Percentiles rank a stretch among this genome's conserved stretches.
Conservation (phyloP, 2,329 filamentous ascomycete species). For the Aureobasidium sp. region DNA sequence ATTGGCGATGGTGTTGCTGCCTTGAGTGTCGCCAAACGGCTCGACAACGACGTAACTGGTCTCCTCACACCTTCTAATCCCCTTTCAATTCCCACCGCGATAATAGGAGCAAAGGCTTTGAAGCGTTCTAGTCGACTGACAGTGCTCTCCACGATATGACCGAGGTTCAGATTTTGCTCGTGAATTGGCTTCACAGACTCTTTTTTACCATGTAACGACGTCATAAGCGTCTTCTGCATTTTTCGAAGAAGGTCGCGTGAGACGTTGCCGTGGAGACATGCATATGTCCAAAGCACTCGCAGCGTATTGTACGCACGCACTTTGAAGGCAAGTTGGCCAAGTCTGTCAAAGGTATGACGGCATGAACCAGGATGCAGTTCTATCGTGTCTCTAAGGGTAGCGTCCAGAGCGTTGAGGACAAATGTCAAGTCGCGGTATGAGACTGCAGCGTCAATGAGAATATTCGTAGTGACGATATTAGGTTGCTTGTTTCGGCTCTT, state of each 20-base stretch:
- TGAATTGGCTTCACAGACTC: neutral
- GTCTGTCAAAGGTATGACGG: conserved; percentile 18
- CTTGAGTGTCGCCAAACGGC: neutral
- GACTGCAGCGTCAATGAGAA: conserved; percentile 22
- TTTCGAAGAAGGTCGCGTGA: neutral
- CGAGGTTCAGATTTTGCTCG: neutral
- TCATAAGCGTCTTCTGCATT: neutral
- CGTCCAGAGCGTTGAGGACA: neutral
- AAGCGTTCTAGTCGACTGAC: neutral
- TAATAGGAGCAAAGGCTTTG: neutral
- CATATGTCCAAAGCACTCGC: conserved; percentile 30
- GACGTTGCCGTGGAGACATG: conserved; percentile 24
- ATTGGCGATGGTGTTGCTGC: neutral
- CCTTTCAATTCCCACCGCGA: neutral
- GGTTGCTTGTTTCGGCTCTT: conserved; percentile 13
- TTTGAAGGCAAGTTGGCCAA: conserved; percentile 24
- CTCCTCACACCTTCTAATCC: neutral
- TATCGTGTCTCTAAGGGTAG: neutral
- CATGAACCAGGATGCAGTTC: conserved; percentile 7
- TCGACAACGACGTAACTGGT: neutral
- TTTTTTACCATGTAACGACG: neutral
- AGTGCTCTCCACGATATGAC: neutral
- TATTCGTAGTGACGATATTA: conserved; percentile 22
- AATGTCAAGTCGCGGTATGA: conserved; percentile 12
- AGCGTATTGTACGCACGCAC: conserved; percentile 24